These are phyloP conservation scores for Clausena lansium DNA, from an alignment of 345 rosid genomes.

Conservation along the genomic window DNA sequence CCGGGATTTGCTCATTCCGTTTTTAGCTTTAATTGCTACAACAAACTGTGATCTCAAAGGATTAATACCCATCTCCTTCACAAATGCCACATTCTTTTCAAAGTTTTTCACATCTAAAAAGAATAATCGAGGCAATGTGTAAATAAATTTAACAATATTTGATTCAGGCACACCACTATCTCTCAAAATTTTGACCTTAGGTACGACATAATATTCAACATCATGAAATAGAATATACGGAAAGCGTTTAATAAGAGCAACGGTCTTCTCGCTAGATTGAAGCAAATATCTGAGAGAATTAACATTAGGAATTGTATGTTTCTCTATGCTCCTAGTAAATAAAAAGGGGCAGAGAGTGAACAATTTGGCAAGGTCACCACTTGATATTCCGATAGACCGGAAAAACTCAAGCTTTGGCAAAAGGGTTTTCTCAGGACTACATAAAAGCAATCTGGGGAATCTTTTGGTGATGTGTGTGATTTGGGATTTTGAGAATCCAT, in stretches of 20 bases:
- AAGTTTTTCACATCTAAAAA: neutral
- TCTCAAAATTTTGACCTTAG: conserved; percentile 12
- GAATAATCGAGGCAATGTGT: neutral
- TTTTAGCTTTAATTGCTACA: neutral
- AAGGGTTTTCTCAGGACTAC: conserved; percentile 13
- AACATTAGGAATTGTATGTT: conserved; percentile 5
- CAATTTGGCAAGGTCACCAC: conserved; percentile 3
- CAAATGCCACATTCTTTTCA: conserved; percentile 15
- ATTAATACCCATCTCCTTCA: neutral
- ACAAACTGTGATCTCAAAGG: conserved; percentile 19
- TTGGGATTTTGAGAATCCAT: conserved; percentile 26
- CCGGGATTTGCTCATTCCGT: conserved; percentile 2
- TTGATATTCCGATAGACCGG: conserved; percentile 18
- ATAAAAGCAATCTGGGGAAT: neutral
- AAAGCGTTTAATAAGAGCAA: neutral
- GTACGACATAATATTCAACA: neutral
- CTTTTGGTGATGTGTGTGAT: neutral
- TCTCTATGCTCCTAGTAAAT: conserved; percentile 2
- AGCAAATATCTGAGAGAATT: conserved; percentile 4
- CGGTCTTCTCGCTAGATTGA: conserved; percentile 1
- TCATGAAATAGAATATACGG: neutral
- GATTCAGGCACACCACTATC: conserved; percentile 28
- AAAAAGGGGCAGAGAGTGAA: neutral
- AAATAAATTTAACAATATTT: conserved; percentile 6
- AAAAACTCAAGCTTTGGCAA: conserved; percentile 31